Percentiles rank a stretch among this genome's conserved stretches.
phyloP scores from a whole-genome alignment of 2,329 filamentous ascomycete genomes.

The Fusarium sp. region DNA sequence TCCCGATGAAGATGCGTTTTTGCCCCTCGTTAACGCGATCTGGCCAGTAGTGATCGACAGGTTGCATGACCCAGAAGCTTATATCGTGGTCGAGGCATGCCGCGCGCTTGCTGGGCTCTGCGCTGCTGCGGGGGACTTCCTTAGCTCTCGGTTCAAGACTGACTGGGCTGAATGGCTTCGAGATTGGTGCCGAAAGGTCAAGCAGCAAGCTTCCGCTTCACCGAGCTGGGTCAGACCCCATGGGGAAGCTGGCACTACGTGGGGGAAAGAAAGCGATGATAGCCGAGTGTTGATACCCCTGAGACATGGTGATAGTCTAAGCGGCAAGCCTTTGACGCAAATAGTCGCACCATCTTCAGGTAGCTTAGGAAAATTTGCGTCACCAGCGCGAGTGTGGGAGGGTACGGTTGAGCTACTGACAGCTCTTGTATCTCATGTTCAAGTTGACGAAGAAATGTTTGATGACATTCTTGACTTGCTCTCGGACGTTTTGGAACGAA shows the following conservation, averaged over 20 bases:
- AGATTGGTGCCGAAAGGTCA: constrained; percentile 57
- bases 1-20: constrained; percentile 80
- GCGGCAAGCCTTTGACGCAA: constrained; percentile 21
- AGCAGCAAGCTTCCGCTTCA: constrained; percentile 49
- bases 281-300: constrained; percentile 48
- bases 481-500: constrained; percentile 56
- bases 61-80: constrained; percentile 72
- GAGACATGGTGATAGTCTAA: constrained; percentile 36
- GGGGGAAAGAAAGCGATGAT: constrained; percentile 25
- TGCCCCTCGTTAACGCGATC: constrained; percentile 88
- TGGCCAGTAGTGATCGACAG: constrained; percentile 85
- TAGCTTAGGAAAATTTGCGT: constrained; percentile 67
- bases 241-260: constrained; percentile 32
- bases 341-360: constrained; percentile 33
- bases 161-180: constrained; percentile 71
- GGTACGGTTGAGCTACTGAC: constrained; percentile 67
- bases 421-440: constrained; percentile 68
- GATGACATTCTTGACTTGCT: constrained; percentile 76
- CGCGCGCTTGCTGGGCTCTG: constrained; percentile 76
- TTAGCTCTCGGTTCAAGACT: constrained; percentile 76
- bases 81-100: constrained; percentile 75
- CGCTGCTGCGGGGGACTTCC: constrained; percentile 79
- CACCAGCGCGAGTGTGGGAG: constrained; percentile 71
- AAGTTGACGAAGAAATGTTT: constrained; percentile 73
- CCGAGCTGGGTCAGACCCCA: constrained; percentile 15